Evolutionary conservation across 2,329 filamentous ascomycete genomes (phyloP), one percentile per base, ranked within the genome.

Genomic region (Verticillium nubilum): DNA sequence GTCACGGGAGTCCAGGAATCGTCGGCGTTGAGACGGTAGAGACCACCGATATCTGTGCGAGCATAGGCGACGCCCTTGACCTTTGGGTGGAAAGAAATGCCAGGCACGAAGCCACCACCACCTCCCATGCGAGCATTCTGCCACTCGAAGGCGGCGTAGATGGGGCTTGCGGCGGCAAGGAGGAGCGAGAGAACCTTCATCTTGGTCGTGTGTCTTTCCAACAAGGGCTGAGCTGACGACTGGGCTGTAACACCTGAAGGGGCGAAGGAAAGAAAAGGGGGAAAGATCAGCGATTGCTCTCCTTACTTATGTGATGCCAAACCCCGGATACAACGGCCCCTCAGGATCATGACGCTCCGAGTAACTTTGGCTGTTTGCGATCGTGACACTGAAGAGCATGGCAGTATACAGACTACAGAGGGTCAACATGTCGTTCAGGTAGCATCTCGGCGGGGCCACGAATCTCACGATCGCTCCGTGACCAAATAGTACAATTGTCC

Each of bases 61-160:
- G 80, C 80, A 63, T 84, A 85, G 2, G 80, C 81, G 6, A 85
- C 69, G 5, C 81, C 81, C 62, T 78, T 73, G 5, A 69, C 70
- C 35, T 71, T 77, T 4, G 80, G 80, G 64, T 85, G 82, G 70
- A 85, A 86, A n/a, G 82, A 74, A 57, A 86, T 81, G 25, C 82
- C 77, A 4, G 81, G 77, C 4, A 82, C 75, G 64, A 86, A 86
- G 31, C 83, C 83, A 57, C 83, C 82, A 15, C 83, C 83, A 17
- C 81, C 82, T 59, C 82, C 82, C 52, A 83, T 80, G 56, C 72
- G 73, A 53, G 79, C 80, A 66, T 80, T 82, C 57, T 78, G 73
- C 80, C 79, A 80, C 25, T 72, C 73, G 61, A 69, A 73, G 54
- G 74, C 73, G 33, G 72, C 73, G 47, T 65, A 65, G 28, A 66